Evolutionary conservation across 2,329 filamentous ascomycete genomes (phyloP), one percentile per base, ranked within the genome.

Genomic region (Scortechinia acanthostroma): DNA sequence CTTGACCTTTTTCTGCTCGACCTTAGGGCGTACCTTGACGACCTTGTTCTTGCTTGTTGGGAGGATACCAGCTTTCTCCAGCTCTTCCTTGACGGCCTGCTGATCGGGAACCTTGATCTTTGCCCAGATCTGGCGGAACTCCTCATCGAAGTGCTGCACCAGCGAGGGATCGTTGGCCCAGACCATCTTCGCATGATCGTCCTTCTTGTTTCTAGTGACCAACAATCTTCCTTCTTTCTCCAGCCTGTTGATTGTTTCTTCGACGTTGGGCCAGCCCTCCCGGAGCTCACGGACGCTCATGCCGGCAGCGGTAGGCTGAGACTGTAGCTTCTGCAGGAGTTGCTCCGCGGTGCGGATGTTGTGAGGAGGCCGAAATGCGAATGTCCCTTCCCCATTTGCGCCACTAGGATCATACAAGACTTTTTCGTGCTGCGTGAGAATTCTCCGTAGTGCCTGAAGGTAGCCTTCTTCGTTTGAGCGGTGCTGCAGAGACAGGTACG

Each of bases 91-190:
- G 49, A 82, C 65, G 37, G 77, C 70, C 46, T 73, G 71, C 28
- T 73, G 68, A 42, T 76, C 67, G 0, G 80, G 79, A 19, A 83
- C 61, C 49, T 68, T 70, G 37, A 77, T 74, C 55, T 75, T 77
- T 42, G 73, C 65, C 77, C 78, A 84, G 44, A 77, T 71, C 35
- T 71, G 65, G 50, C 70, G 65, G 55, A 83, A 83, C 51, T 82
- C 76, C 3, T 69, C 60, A 48, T 82, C 77, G 51, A 83, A 71
- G 28, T 64, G 61, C 48, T 73, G 65, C 47, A 67, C 65, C 42
- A 79, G 63, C 1, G 71, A 74, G 2, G 77, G 74, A 46, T 82
- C 77, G 51, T 84, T 78, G 20, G 73, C 65, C 76, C 77, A 83
- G 42, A 83, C 74, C 57, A 76, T 75, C 51, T 73, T 73, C 3